phyloP scores from a whole-genome alignment of 2,329 filamentous ascomycete species.

The Fusarium illudens region DNA sequence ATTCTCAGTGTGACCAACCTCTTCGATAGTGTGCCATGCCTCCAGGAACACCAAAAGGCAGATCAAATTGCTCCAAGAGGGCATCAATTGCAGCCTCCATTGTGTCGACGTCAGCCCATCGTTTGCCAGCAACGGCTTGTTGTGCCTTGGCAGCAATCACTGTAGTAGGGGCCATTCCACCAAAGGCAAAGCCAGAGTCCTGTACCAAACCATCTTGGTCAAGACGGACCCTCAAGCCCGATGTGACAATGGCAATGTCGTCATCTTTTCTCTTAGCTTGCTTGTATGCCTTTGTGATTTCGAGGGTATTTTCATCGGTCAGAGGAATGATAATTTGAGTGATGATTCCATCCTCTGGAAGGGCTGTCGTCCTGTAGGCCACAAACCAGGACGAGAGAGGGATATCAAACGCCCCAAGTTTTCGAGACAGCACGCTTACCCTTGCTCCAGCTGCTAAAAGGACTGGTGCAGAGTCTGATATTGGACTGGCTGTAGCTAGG shows the following conservation, averaged over 20 bases:
- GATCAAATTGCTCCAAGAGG: background rate
- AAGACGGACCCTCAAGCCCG: slow-evolving; percentile 73
- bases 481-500: slow-evolving; percentile 86
- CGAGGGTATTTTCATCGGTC: slow-evolving; percentile 61
- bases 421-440: background rate
- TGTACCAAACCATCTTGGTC: background rate
- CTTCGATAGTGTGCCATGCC: slow-evolving; percentile 17
- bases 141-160: slow-evolving; percentile 6
- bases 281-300: slow-evolving; percentile 86
- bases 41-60: slow-evolving; percentile 8
- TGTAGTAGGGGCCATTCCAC: slow-evolving; percentile 11
- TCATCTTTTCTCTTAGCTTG: slow-evolving; percentile 93
- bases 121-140: slow-evolving; percentile 2
- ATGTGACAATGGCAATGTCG: slow-evolving; percentile 92
- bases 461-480: slow-evolving; percentile 89
- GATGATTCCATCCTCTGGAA: slow-evolving; percentile 10
- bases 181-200: slow-evolving; percentile 2
- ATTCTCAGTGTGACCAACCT: background rate
- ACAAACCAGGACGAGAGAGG: slow-evolving; percentile 6
- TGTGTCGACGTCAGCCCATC: background rate
- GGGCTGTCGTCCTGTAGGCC: background rate
- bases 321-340: slow-evolving; percentile 10
- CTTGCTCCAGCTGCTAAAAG: slow-evolving; percentile 75
- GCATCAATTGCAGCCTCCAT: slow-evolving; percentile 1
- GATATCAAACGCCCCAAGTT: background rate